Evolutionary conservation across 768 basidiomycete genomes (phyloP).

Genomic region (Tricholoma saponaceum): DNA sequence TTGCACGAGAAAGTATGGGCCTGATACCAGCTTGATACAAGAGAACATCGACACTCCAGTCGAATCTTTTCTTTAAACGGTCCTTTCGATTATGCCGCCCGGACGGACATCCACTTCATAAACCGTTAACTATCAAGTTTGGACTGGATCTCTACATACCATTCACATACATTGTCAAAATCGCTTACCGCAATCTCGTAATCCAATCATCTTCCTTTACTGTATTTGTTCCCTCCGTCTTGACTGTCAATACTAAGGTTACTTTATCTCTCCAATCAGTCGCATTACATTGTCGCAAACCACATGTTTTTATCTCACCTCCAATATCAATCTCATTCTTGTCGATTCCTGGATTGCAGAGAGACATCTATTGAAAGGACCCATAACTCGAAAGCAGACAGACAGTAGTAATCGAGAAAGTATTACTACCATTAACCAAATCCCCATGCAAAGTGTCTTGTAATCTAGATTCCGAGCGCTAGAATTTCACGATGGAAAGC

Average conservation of each 20-base stretch:
- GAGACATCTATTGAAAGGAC: neutral
- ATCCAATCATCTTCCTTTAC: constrained; percentile 29
- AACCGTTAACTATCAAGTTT: constrained; percentile 9
- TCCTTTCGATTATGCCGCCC: constrained; percentile 30
- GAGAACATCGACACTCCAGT: constrained; percentile 2
- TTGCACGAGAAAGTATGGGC: constrained; percentile 61
- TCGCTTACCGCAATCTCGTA: constrained; percentile 18
- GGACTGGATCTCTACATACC: constrained; percentile 16
- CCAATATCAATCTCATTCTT: constrained; percentile 32
- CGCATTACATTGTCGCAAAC: constrained; percentile 37
- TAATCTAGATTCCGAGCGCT: constrained; percentile 34
- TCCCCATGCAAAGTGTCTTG: neutral
- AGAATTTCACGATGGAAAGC: constrained; percentile 56
- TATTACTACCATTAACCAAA: neutral
- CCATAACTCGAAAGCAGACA: neutral
- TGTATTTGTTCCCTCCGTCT: constrained; percentile 17
- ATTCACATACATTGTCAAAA: constrained; percentile 14
- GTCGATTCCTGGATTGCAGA: constrained; percentile 8
- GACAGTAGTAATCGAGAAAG: neutral
- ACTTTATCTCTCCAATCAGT: constrained; percentile 37
- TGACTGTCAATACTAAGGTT: constrained; percentile 35
- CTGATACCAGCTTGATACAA: constrained; percentile 23
- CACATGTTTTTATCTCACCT: constrained; percentile 46
- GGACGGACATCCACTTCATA: constrained; percentile 35
- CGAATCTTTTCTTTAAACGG: constrained; percentile 20